Conservation (phyloP, 2,329 filamentous ascomycete species). For the Cladophialophora exuberans region DNA sequence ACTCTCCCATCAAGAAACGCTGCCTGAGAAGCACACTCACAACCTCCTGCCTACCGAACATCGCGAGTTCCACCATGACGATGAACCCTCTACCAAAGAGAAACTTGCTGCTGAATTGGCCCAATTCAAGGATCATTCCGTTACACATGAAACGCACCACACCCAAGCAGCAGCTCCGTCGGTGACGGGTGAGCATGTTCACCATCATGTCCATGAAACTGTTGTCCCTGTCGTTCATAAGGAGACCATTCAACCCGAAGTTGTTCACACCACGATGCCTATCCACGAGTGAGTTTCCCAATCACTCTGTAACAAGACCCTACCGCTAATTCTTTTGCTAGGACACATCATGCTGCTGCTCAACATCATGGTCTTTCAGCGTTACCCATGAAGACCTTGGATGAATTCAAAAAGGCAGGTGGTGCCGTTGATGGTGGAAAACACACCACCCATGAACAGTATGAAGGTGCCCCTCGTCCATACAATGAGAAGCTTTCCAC, state of each 20-base stretch:
- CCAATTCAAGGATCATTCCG: conserved; percentile 57
- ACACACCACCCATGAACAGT: conserved; percentile 47
- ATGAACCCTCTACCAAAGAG: conserved; percentile 52
- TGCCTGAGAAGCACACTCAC: conserved; percentile 66
- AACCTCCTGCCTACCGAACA: conserved; percentile 63
- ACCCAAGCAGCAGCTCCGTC: conserved; percentile 53
- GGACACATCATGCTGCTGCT: conserved; percentile 65
- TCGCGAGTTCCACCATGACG: conserved; percentile 64
- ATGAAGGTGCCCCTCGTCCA: conserved; percentile 52
- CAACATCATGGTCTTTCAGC: conserved; percentile 68
- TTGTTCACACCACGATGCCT: conserved; percentile 72
- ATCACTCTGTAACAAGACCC: too few relatives aligned
- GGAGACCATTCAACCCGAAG: conserved; percentile 61
- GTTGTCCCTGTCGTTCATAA: conserved; percentile 73
- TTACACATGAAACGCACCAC: conserved; percentile 52
- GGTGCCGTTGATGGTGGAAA: conserved; percentile 54
- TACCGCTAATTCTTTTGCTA: conserved; percentile 6
- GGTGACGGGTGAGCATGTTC: conserved; percentile 64
- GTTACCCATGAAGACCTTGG: conserved; percentile 66
- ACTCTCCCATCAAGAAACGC: conserved; percentile 57
- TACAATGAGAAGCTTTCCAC: conserved; percentile 31
- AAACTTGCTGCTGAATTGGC: conserved; percentile 57
- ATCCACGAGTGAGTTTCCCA: conserved; percentile 61
- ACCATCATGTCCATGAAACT: conserved; percentile 65
- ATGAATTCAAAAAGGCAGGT: conserved; percentile 64